Evolutionary conservation across 371 early-diverging fungal species (phyloP).

Genomic region (Nosema granulosis): DNA sequence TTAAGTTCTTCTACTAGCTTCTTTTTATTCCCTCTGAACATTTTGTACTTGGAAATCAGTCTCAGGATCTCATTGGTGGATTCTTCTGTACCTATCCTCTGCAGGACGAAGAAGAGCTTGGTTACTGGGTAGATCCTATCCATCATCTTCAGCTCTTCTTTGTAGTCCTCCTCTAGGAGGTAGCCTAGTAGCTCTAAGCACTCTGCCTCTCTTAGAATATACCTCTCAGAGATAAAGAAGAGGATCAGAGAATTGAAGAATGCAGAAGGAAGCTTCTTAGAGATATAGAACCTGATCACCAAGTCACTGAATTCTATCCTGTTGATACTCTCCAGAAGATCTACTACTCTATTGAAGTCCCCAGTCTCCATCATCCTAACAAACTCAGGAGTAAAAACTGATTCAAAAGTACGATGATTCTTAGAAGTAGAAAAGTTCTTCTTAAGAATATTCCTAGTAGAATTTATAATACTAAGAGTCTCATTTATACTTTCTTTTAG

Average conservation of each 20-base stretch:
- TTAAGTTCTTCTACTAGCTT: constrained; percentile 16
- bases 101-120: constrained; percentile 40
- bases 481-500: no score
- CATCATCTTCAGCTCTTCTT: constrained; percentile 37
- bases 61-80: constrained; percentile 28
- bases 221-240: constrained; percentile 43
- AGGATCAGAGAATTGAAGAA: constrained; percentile 41
- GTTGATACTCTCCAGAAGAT: constrained; percentile 25
- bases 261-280: constrained; percentile 22
- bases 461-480: no score
- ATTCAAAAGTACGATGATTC: no score
- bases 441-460: no score
- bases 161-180: constrained; percentile 19
- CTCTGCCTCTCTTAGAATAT: constrained; percentile 45
- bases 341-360: constrained; percentile 11
- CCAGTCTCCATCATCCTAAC: constrained; percentile 24
- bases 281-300: constrained; percentile 25
- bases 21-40: constrained; percentile 24
- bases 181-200: constrained; percentile 24
- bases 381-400: constrained; percentile 35
- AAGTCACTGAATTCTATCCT: constrained; percentile 16
- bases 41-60: constrained; percentile 40
- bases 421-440: no score
- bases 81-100: constrained; percentile 20
- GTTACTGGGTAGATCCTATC: constrained; percentile 59